These are phyloP conservation scores for Schizothecium vesticola DNA, from an alignment of 495 filamentous ascomycete species.

Conservation along the genomic window DNA sequence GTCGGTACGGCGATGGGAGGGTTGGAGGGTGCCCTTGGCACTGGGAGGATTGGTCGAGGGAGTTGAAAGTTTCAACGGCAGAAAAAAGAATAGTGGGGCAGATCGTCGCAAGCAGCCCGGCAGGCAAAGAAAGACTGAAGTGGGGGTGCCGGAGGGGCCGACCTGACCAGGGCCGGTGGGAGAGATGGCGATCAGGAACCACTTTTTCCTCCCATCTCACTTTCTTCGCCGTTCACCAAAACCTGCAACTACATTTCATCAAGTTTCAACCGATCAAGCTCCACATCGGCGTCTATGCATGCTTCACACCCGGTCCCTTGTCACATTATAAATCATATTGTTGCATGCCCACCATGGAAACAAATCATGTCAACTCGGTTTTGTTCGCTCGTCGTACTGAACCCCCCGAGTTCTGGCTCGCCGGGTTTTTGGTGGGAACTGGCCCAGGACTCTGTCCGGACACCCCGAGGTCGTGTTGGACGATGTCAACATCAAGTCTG, in stretches of 20 bases:
- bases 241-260: not conserved
- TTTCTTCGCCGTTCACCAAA: not conserved
- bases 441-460: not conserved
- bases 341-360: too few species aligned
- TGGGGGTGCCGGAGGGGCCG: not conserved
- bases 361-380: too few species aligned
- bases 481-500: not conserved
- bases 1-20: not conserved
- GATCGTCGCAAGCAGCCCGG: not conserved
- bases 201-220: not conserved
- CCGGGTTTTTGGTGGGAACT: not conserved
- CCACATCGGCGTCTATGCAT: too few species aligned
- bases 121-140: not conserved
- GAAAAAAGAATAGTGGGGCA: constrained; percentile 2
- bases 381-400: not conserved
- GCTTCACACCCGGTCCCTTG: too few species aligned
- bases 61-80: not conserved
- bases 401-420: too few species aligned
- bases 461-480: not conserved
- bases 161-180: not conserved
- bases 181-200: not conserved
- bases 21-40: not conserved
- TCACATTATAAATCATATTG: too few species aligned
- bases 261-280: not conserved
- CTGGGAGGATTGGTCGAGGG: too few species aligned